phyloP scores from a whole-genome alignment of 768 basidiomycete genomes.

The Xanthoconium stramineum region DNA sequence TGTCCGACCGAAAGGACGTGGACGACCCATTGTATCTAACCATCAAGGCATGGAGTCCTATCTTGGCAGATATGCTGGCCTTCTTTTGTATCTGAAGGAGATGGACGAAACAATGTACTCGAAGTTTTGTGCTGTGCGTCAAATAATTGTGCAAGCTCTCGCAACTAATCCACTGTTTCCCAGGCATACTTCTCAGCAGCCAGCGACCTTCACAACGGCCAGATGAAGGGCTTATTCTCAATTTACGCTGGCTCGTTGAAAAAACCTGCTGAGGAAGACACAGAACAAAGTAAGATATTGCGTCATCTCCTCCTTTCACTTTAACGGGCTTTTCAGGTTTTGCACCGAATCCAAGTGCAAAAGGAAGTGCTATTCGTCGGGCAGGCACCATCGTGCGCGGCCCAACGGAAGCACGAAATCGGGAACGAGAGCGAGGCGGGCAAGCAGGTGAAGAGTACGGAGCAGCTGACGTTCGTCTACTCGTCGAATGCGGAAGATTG shows the following conservation, averaged over 20 bases:
- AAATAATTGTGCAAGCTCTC: neutral
- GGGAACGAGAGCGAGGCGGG: slow-evolving; percentile 50
- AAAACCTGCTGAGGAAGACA: slow-evolving; percentile 67
- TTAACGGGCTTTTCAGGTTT: slow-evolving; percentile 41
- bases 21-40: slow-evolving; percentile 47
- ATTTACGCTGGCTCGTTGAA: slow-evolving; percentile 58
- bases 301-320: neutral
- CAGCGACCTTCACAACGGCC: slow-evolving; percentile 76
- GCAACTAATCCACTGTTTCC: slow-evolving; percentile 1
- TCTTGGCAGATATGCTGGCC: slow-evolving; percentile 82
- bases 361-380: slow-evolving; percentile 65
- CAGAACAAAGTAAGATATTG: slow-evolving; percentile 56
- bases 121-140: slow-evolving; percentile 82
- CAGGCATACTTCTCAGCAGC: slow-evolving; percentile 90
- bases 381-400: slow-evolving; percentile 85
- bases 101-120: slow-evolving; percentile 91
- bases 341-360: slow-evolving; percentile 26
- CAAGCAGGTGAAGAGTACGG: slow-evolving; percentile 55
- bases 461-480: slow-evolving; percentile 62
- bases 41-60: slow-evolving; percentile 79
- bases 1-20: slow-evolving; percentile 39
- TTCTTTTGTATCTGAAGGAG: slow-evolving; percentile 92
- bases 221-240: slow-evolving; percentile 73
- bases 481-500: neutral
- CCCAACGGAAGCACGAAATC: slow-evolving; percentile 53